Evolutionary conservation across 306 rosid species (phyloP), one percentile per base, ranked within the genome.

Genomic region (Prunus salicina): DNA sequence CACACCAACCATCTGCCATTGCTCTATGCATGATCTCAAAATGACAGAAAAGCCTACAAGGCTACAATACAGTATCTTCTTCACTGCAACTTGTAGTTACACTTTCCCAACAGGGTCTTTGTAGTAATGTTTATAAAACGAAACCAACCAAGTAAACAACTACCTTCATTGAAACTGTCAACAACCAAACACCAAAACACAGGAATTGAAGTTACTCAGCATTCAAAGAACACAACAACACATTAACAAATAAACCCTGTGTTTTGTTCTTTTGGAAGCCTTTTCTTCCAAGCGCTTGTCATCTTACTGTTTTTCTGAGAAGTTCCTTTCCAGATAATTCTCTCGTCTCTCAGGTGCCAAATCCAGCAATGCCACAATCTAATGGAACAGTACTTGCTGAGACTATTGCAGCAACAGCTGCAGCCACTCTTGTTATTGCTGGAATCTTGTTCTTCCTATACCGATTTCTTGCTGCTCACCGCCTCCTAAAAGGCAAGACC

Each of bases 391-490:
- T 60, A 19, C 57, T 90, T 76, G 88, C 74, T 55, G 63, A 67
- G 77, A 90, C 88, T 41, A 77, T 89, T 79, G 88, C 74, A 63
- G 84, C 85, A 71, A 84, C 97, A 58, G 86, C 90, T n/a, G 81
- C 82, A 49, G 65, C 64, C 3, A 85, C 85, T 79, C 68, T 85
- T 52, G 76, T 73, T 34, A 30, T 85, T 73, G 73, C 69, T 9
- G 86, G 73, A 38, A 53, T 89, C 79, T 67, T 85, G 67, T 53
- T 86, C 74, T 82, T 81, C 82, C 46, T 88, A 18, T 58, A 80
- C 65, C 87, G 74, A 56, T 69, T 34, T 53, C 63, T 67, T 52
- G 63, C 70, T 72, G 76, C 81, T 69, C 64, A 84, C 20, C 79
- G 75, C 81, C 53, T 30, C 45, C 65, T 2, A 25, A 80, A 89